Percentiles rank a stretch among this genome's conserved stretches.
These are phyloP conservation scores for Claviceps fusiformis DNA, from an alignment of 2,329 filamentous ascomycete genomes.

Conservation along the genomic window DNA sequence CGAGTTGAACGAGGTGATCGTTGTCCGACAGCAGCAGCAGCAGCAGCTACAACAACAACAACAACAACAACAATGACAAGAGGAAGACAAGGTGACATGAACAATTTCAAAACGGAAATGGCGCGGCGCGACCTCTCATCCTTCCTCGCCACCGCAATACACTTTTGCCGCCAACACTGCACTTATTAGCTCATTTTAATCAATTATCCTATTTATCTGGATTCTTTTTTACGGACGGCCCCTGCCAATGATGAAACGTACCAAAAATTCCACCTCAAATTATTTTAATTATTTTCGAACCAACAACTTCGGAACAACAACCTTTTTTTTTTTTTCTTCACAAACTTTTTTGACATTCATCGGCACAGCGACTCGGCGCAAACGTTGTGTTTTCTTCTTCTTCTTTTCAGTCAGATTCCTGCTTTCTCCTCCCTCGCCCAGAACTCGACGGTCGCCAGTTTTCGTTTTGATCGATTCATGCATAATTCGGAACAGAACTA, in stretches of 20 bases:
- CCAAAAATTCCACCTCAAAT: conserved; percentile 1
- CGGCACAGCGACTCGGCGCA: conserved; percentile 26
- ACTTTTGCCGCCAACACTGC: not conserved
- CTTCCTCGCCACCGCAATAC: not conserved
- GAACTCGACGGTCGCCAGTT: not conserved
- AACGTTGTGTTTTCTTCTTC: conserved; percentile 16
- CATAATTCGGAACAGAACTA: conserved; percentile 11
- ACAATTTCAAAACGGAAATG: not conserved
- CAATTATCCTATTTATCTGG: conserved; percentile 3
- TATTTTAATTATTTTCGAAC: conserved; percentile 19
- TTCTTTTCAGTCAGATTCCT: not conserved
- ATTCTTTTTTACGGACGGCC: conserved; percentile 1
- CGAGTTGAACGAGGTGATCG: conserved; percentile 32
- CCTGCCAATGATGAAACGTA: conserved; percentile 15
- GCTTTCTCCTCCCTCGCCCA: not conserved
- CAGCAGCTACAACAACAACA: not conserved
- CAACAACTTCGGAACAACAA: conserved; percentile 7
- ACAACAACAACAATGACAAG: not conserved
- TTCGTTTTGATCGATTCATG: not conserved
- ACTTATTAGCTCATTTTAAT: conserved; percentile 4
- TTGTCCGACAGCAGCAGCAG: conserved; percentile 20
- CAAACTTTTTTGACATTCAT: conserved; percentile 26
- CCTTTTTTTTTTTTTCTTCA: conserved; percentile 9
- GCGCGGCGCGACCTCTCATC: not conserved
- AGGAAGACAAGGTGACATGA: not conserved